Evolutionary conservation across 129 eudicot genomes (phyloP).

Genomic region (Flaveria linearis): DNA sequence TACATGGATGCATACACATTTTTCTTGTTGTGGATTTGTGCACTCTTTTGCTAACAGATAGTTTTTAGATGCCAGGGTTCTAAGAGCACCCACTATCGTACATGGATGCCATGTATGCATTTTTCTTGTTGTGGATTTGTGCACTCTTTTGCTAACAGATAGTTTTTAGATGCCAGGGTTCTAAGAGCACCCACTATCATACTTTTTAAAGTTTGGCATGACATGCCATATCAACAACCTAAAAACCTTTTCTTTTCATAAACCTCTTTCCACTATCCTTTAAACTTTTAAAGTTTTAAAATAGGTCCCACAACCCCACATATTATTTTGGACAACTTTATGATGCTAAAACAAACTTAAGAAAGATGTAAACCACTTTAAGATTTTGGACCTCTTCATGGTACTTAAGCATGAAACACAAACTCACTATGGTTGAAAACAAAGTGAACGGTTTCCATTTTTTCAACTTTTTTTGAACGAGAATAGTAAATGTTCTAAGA

Average conservation of each 20-base stretch:
- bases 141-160: background rate
- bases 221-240: constrained; percentile 4
- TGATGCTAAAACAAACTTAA: background rate
- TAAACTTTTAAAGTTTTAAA: background rate
- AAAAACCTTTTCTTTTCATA: background rate
- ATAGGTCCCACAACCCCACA: background rate
- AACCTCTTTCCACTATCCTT: background rate
- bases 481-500: background rate
- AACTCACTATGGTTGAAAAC: background rate
- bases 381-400: constrained; percentile 2
- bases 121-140: background rate
- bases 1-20: background rate
- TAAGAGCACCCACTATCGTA: background rate
- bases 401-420: background rate
- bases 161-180: background rate
- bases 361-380: background rate
- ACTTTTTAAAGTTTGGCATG: background rate
- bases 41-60: background rate
- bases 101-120: background rate
- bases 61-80: background rate
- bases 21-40: background rate
- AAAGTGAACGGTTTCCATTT: background rate
- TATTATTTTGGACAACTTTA: background rate
- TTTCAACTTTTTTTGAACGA: background rate
- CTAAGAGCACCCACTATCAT: background rate